Evolutionary conservation across 2,329 filamentous ascomycete genomes (phyloP), one percentile per base, ranked within the genome.

Genomic region (Pyrenophora graminea): DNA sequence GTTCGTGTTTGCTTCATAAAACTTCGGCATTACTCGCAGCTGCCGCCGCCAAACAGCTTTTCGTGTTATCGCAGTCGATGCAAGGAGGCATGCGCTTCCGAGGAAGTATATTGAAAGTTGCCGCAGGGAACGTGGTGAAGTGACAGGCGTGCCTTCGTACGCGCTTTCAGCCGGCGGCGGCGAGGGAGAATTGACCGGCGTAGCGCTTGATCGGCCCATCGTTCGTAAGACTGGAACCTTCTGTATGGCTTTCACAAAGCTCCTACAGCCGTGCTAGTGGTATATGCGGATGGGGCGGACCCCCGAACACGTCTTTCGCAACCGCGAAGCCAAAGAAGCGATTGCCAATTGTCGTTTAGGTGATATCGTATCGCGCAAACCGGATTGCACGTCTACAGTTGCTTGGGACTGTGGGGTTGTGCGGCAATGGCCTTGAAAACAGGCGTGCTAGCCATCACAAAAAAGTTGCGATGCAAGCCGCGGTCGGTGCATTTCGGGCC

Each of bases 21-120:
- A 93, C 39, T 82, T 82, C 9, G 92, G 91, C 33, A 84, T 75
- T 10, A 84, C 77, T 18, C 83, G 78, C 18, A 82, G 70, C 50
- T 82, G 80, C 59, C 88, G 87, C 38, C 85, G 83, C 36, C 78
- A 70, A 31, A 95, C 79, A 7, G 90, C 81, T 43, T 92, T 72
- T 68, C 71, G 72, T 73, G 79, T 75, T 73, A 96, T 77, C 47
- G 87, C 69, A 1, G 88, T 78, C 1, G 91, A 90, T 56, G 91
- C 79, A 18, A 83, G 77, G 58, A 95, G 82, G 75, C 96, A 95
- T 48, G 84, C 80, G 9, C 89, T 81, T 36, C 93, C 93, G 54
- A 86, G 85, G 62, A 87, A 79, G 73, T 94, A 87, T 52, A 96
- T 74, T 19, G 85, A 80, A 12, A 90, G 74, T 71, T 91, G 87